These are phyloP conservation scores for Blastomyces percursus DNA, from an alignment of 2,329 filamentous ascomycete genomes.

Conservation along the genomic window DNA sequence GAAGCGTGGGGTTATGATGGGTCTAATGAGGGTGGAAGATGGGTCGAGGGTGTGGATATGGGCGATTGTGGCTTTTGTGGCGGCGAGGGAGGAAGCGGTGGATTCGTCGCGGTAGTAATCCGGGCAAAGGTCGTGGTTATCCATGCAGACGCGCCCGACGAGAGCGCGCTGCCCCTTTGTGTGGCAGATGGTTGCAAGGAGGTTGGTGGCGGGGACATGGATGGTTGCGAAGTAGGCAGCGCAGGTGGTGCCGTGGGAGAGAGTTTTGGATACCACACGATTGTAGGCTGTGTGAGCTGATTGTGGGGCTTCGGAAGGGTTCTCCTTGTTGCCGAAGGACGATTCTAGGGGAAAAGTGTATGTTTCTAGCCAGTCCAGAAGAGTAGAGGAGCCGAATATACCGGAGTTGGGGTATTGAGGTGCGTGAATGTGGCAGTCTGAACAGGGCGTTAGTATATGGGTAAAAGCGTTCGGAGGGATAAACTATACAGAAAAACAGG, in stretches of 20 bases:
- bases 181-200: constrained; percentile 77
- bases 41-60: constrained; percentile 61
- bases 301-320: constrained; percentile 18
- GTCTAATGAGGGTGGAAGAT: constrained; percentile 49
- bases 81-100: constrained; percentile 44
- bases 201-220: constrained; percentile 77
- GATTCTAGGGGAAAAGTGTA: constrained; percentile 94
- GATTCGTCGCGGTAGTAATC: constrained; percentile 69
- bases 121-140: constrained; percentile 54
- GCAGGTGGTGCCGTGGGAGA: constrained; percentile 84
- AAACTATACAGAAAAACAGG: neutral
- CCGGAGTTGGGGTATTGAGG: constrained; percentile 90
- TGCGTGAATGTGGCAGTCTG: constrained; percentile 92
- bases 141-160: constrained; percentile 93
- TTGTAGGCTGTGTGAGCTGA: constrained; percentile 51
- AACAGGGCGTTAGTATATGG: constrained; percentile 6
- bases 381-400: constrained; percentile 84
- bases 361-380: constrained; percentile 83
- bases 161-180: constrained; percentile 74
- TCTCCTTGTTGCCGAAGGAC: constrained; percentile 45
- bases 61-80: constrained; percentile 49
- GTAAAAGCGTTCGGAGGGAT: neutral
- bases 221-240: constrained; percentile 92
- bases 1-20: constrained; percentile 65
- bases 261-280: constrained; percentile 64